These are phyloP conservation scores for Calonectria pauciramosa DNA, from an alignment of 2,329 filamentous ascomycete species.

Conservation along the genomic window DNA sequence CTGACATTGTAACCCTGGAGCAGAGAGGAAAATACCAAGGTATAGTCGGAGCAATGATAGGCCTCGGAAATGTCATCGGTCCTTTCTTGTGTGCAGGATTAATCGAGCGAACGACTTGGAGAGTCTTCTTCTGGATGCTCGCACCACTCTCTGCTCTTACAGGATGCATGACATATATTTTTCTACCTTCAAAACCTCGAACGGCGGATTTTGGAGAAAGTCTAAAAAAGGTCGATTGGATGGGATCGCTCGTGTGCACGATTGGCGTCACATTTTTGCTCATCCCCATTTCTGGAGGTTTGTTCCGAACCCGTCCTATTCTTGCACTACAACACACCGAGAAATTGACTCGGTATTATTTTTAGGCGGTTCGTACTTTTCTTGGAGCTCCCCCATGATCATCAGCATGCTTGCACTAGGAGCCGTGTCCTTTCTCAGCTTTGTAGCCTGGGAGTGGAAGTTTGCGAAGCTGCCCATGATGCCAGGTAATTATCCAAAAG, in stretches of 20 bases:
- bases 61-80: slow-evolving; percentile 57
- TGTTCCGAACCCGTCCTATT: neutral
- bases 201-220: slow-evolving; percentile 62
- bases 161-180: slow-evolving; percentile 60
- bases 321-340: neutral
- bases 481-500: slow-evolving; percentile 56
- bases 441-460: slow-evolving; percentile 78
- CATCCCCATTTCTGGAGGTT: slow-evolving; percentile 73
- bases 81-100: slow-evolving; percentile 60
- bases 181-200: slow-evolving; percentile 65
- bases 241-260: slow-evolving; percentile 67
- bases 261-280: slow-evolving; percentile 71
- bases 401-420: slow-evolving; percentile 82
- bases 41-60: slow-evolving; percentile 56
- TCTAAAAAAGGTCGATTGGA: slow-evolving; percentile 70
- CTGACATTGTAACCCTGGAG: slow-evolving; percentile 70
- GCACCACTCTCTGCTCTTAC: slow-evolving; percentile 63
- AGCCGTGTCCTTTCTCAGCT: slow-evolving; percentile 69
- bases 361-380: slow-evolving; percentile 45
- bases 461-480: slow-evolving; percentile 82
- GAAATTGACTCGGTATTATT: neutral
- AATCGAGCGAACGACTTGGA: slow-evolving; percentile 55
- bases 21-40: slow-evolving; percentile 69
- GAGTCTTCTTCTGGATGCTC: slow-evolving; percentile 62
- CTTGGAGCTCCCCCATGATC: slow-evolving; percentile 77